phyloP scores from a whole-genome alignment of 116 monocot species.

The Papilionanthe hybrid region DNA sequence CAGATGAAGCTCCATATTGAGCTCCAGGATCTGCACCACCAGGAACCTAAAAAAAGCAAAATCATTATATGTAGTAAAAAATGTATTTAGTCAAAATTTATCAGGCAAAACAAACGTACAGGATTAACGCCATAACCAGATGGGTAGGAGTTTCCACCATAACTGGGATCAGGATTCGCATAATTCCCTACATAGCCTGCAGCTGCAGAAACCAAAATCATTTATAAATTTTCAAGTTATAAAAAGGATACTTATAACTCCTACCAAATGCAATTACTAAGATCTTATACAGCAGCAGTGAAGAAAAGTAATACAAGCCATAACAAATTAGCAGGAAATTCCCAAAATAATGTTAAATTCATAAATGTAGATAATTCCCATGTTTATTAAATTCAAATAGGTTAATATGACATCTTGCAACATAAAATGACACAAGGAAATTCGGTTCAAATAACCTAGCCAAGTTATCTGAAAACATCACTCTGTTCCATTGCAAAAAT shows the following conservation, averaged over 20 bases:
- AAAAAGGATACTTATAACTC: background rate
- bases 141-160: conserved; percentile 50
- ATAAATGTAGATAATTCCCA: background rate
- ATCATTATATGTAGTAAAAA: background rate
- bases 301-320: background rate
- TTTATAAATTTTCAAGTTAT: background rate
- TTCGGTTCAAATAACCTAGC: background rate
- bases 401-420: background rate
- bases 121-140: conserved; percentile 57
- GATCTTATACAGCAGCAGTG: background rate
- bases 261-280: background rate
- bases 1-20: conserved; percentile 49
- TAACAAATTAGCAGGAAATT: background rate
- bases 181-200: conserved; percentile 50
- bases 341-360: background rate
- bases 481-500: too few species aligned
- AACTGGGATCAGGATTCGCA: conserved; percentile 50
- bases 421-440: background rate
- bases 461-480: too few species aligned
- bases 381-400: background rate
- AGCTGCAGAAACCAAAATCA: conserved; percentile 17
- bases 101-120: conserved; percentile 20
- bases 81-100: background rate
- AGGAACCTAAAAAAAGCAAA: conserved; percentile 19
- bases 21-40: conserved; percentile 40